phyloP scores from a whole-genome alignment of 805 yeast genomes.

The Candida odintsovae region DNA sequence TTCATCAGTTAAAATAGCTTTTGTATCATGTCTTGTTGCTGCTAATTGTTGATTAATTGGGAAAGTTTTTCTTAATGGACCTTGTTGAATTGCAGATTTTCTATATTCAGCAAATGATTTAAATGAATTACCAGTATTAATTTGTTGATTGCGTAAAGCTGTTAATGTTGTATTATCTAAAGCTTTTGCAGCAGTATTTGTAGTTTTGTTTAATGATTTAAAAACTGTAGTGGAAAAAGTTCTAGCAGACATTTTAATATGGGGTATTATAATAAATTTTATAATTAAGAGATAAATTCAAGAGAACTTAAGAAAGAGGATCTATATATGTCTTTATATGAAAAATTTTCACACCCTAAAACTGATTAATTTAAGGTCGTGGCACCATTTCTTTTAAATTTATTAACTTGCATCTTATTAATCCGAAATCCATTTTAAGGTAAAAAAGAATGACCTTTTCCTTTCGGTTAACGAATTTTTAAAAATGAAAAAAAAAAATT shows the following conservation, averaged over 20 bases:
- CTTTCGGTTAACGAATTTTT: too few species aligned
- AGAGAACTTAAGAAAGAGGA: neutral
- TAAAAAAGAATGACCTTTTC: neutral
- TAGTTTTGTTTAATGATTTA: constrained; percentile 14
- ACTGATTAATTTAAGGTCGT: neutral
- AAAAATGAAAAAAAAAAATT: too few species aligned
- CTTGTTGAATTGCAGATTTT: constrained; percentile 32
- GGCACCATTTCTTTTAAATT: neutral
- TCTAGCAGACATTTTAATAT: constrained; percentile 4
- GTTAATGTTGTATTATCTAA: constrained; percentile 7
- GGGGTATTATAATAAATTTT: too few species aligned
- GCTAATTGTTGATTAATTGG: constrained; percentile 1
- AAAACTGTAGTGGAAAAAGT: constrained; percentile 3
- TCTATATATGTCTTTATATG: neutral
- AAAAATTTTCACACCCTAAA: neutral
- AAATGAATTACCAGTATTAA: constrained; percentile 28
- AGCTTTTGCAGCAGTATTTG: constrained; percentile 19
- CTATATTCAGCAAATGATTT: constrained; percentile 32
- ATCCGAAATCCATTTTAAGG: neutral
- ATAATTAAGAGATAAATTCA: neutral
- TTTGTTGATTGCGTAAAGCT: constrained; percentile 3
- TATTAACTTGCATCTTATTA: neutral
- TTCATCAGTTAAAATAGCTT: constrained; percentile 17
- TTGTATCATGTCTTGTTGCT: constrained; percentile 4
- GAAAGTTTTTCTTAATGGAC: constrained; percentile 27